Evolutionary conservation across 108 stramenopile species (phyloP), one percentile per base, ranked within the genome.

Genomic region (Cyclotella choctawhatcheeana): DNA sequence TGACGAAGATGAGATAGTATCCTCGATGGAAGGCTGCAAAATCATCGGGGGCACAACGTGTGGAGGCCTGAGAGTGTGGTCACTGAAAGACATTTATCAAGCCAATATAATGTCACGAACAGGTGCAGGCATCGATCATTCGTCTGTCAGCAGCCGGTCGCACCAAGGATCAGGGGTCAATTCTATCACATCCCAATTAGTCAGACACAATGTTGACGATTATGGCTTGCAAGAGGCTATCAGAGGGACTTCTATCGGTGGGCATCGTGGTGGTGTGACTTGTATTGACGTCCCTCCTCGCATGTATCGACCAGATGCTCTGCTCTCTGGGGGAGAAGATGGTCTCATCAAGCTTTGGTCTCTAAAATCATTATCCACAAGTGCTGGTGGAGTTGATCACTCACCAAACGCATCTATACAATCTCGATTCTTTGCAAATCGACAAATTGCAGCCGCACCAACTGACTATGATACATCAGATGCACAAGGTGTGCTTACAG

Each of bases 311-410:
- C 91, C 91, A 3, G 93, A 94, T 79, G 77, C 89, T 27, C 75
- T 94, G 26, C 68, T 94, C 3, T 87, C 93, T 5, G 93, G 93
- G 25, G 93, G 93, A 48, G 88, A 89, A 25, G 93, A 95, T 69
- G 93, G 93, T 6, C 76, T 91, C 37, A 92, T 95, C 58, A 95
- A 95, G 65, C 70, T 95, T 7, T 95, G 93, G 93, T 86, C 84
- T 6, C 59, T 95, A 44, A 77, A 89, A 52, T 66, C 84, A 0
- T 76, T 85, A 17, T 52, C 72, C 10, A 74, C 32, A 21, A 58
- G 53, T 51, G 51, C 29, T n/a, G 44, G 24, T 13, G 68, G 69
- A 26, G 53, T 64, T n/a, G 56, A 67, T 20, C 67, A 44, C 43
- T 60, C 48, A 0, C 69, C 58, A 25, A 63, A 35, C 44, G 44